A percentile compares a stretch with the other conserved stretches of the same genome.
Evolutionary conservation across 2,329 filamentous ascomycete genomes (phyloP).

Genomic region (Dryadomyces sulphureus): DNA sequence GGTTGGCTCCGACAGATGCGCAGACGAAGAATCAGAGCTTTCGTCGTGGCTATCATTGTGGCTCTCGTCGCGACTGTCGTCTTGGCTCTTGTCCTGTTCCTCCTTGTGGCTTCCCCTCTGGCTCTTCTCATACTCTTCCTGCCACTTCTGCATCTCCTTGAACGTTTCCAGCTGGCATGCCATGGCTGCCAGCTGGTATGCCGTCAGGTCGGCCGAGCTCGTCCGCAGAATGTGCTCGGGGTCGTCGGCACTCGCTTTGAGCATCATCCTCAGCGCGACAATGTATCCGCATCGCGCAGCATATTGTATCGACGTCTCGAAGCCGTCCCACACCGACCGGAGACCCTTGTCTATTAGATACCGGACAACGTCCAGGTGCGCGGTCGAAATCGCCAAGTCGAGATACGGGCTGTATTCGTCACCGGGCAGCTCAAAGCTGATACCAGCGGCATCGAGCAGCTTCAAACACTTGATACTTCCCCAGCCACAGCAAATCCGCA

Average conservation of each 20-base stretch:
- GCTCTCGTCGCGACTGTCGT: not conserved
- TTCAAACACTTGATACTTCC: not conserved
- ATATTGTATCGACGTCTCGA: slow-evolving; percentile 5
- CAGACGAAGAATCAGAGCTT: not conserved
- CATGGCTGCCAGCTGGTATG: not conserved
- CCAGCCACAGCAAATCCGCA: not conserved
- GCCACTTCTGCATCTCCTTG: not conserved
- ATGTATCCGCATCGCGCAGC: not conserved
- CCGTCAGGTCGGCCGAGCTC: not conserved
- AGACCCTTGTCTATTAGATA: slow-evolving; percentile 2
- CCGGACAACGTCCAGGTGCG: not conserved
- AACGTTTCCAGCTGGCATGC: not conserved
- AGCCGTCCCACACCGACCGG: slow-evolving; percentile 1
- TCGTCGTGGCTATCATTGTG: not conserved
- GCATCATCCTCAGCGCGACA: not conserved
- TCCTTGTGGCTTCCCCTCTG: too few relatives aligned
- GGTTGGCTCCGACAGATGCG: not conserved
- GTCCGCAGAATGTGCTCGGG: not conserved
- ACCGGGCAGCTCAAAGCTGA: not conserved
- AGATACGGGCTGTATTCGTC: not conserved
- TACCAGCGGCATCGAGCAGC: not conserved
- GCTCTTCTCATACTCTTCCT: not conserved
- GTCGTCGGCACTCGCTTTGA: not conserved
- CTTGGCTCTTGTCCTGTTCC: not conserved
- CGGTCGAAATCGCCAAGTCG: slow-evolving; percentile 1